These are phyloP conservation scores for Lactarius hengduanensis DNA, from an alignment of 768 basidiomycete species.

Conservation along the genomic window DNA sequence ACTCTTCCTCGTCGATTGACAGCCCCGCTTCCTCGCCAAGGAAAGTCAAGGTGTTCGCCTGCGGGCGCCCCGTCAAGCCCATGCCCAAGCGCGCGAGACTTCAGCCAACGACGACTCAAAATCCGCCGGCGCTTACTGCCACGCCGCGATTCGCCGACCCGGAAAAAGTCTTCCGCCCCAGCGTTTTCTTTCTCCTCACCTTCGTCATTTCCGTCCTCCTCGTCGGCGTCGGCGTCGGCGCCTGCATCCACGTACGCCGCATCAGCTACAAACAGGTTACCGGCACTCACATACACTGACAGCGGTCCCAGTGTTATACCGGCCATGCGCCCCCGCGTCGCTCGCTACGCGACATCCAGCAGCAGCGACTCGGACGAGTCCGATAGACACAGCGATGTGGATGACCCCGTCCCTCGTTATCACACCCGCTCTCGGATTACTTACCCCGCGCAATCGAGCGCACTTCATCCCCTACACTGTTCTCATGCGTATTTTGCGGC, in stretches of 20 bases:
- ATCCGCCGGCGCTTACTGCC: neutral
- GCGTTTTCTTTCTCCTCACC: neutral
- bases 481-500: neutral
- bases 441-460: neutral
- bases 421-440: neutral
- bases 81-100: slow-evolving; percentile 11
- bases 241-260: neutral
- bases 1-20: slow-evolving; percentile 1
- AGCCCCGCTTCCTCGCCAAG: neutral
- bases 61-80: slow-evolving; percentile 3
- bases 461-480: no score
- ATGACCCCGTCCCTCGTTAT: neutral
- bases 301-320: no score
- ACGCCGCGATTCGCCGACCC: neutral
- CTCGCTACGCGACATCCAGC: neutral
- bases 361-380: neutral
- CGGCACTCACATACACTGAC: neutral
- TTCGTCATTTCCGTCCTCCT: neutral
- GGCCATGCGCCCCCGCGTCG: neutral
- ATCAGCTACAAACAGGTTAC: neutral
- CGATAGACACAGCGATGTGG: neutral
- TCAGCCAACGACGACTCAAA: neutral
- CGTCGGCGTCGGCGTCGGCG: neutral
- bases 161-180: neutral
- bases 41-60: neutral